These are phyloP conservation scores for Mikania micrantha DNA, from an alignment of 129 eudicot species.

Conservation along the genomic window DNA sequence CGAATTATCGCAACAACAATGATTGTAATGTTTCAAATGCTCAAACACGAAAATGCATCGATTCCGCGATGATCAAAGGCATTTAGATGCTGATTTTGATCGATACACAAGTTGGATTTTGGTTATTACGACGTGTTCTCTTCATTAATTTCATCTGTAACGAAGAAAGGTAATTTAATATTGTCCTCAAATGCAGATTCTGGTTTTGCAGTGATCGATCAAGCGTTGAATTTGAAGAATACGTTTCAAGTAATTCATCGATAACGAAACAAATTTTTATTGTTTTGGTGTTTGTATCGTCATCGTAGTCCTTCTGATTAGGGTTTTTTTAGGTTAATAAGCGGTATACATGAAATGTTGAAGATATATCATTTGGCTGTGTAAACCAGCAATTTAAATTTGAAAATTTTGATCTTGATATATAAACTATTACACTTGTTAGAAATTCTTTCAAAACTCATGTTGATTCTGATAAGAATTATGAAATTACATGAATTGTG, in stretches of 20 bases:
- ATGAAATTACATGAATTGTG: not conserved
- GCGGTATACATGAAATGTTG: not conserved
- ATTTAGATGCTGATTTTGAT: conserved; percentile 1
- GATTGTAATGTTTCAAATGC: not conserved
- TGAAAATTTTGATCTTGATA: not conserved
- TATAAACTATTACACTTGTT: not conserved
- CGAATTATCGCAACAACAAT: not conserved
- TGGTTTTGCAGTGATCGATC: not conserved
- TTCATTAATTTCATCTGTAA: conserved; percentile 2
- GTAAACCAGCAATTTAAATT: not conserved
- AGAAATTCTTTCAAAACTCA: not conserved
- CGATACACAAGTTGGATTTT: conserved; percentile 1
- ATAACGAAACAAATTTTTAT: not conserved
- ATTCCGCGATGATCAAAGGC: not conserved
- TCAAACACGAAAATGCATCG: not conserved
- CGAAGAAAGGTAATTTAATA: conserved; percentile 6
- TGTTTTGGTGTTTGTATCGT: not conserved
- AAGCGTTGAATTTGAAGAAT: not conserved
- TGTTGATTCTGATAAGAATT: not conserved
- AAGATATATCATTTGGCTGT: not conserved
- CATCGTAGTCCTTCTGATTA: not conserved
- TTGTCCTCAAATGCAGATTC: not conserved
- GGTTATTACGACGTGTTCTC: not conserved
- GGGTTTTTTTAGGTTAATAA: conserved; percentile 3
- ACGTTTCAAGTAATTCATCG: not conserved